Evolutionary conservation across 2,329 filamentous ascomycete species (phyloP).

Genomic region (Paraphaeosphaeria sporulosa): DNA sequence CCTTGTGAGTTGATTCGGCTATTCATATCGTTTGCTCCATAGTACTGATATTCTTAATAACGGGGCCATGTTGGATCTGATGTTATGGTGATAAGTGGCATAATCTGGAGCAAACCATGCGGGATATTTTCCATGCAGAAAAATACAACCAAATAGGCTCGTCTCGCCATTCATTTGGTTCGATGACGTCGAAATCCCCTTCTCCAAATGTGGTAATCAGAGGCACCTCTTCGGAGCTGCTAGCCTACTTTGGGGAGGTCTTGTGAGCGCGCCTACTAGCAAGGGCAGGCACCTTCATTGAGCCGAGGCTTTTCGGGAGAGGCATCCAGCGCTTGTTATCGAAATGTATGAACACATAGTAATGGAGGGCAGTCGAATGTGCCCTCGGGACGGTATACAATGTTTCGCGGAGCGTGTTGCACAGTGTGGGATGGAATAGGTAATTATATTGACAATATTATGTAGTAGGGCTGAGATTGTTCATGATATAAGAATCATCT

Average conservation of each 20-base stretch:
- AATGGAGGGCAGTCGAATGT: not conserved
- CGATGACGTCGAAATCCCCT: not conserved
- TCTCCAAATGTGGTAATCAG: not conserved
- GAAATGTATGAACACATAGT: too few relatives aligned
- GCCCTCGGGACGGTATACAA: not conserved
- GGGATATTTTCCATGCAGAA: not conserved
- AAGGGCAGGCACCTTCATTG: not conserved
- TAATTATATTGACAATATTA: not conserved
- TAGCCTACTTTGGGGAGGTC: not conserved
- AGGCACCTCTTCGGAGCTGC: constrained; percentile 4
- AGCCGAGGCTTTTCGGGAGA: not conserved
- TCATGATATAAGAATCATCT: too few relatives aligned
- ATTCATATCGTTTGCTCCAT: not conserved
- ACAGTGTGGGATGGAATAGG: not conserved
- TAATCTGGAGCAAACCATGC: not conserved
- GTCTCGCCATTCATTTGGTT: not conserved
- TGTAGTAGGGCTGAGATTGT: too few relatives aligned
- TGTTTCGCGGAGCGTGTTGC: not conserved
- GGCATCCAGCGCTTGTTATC: not conserved
- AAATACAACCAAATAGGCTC: not conserved
- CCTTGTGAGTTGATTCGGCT: not conserved
- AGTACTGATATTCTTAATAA: too few relatives aligned
- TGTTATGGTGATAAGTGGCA: not conserved
- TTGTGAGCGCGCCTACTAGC: not conserved
- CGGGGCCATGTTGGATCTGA: not conserved